phyloP scores from a whole-genome alignment of 164 flowering plant species.

The Aristolochia fimbriata region DNA sequence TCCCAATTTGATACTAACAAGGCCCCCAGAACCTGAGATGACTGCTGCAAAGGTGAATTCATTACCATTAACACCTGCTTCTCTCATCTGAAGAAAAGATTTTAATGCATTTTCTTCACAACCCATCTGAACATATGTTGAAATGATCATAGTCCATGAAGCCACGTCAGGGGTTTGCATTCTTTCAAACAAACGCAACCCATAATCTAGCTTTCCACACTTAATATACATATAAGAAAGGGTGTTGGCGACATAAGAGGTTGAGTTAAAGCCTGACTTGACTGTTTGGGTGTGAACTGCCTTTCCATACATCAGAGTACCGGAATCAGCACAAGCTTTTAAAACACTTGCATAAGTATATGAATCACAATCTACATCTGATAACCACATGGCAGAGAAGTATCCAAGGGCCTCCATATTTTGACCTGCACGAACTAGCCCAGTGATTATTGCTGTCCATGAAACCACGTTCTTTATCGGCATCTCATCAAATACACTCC shows the following conservation, averaged over 20 bases:
- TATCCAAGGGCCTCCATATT: slow-evolving; percentile 34
- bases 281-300: slow-evolving; percentile 51
- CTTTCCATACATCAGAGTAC: slow-evolving; percentile 41
- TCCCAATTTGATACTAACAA: slow-evolving; percentile 46
- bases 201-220: slow-evolving; percentile 63
- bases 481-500: slow-evolving; percentile 65
- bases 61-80: slow-evolving; percentile 49
- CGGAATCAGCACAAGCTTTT: slow-evolving; percentile 69
- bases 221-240: slow-evolving; percentile 64
- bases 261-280: slow-evolving; percentile 45
- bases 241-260: slow-evolving; percentile 59
- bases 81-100: slow-evolving; percentile 42
- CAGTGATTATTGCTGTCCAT: slow-evolving; percentile 81
- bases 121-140: slow-evolving; percentile 43
- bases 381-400: slow-evolving; percentile 57
- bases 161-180: slow-evolving; percentile 58
- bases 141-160: slow-evolving; percentile 63
- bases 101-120: slow-evolving; percentile 36
- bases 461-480: slow-evolving; percentile 64
- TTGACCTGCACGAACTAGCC: slow-evolving; percentile 54
- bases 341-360: slow-evolving; percentile 60
- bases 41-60: slow-evolving; percentile 72
- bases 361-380: slow-evolving; percentile 42
- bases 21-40: slow-evolving; percentile 44
- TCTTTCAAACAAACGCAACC: slow-evolving; percentile 47